These are phyloP conservation scores for Talaromyces stipitatus DNA, from an alignment of 495 filamentous ascomycete species.

Conservation along the genomic window DNA sequence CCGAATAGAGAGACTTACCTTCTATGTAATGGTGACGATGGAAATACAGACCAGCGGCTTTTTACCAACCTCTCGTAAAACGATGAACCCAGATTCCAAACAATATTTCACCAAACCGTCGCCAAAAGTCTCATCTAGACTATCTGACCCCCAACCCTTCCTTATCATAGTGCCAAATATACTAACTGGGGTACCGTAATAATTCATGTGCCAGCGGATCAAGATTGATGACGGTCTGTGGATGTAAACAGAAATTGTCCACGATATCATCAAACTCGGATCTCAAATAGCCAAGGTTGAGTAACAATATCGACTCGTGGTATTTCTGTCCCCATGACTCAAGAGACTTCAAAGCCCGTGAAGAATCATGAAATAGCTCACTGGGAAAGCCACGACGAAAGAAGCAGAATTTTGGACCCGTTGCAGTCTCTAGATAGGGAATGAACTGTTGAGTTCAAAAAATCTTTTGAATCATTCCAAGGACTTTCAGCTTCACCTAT, in stretches of 20 bases:
- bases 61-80: no score
- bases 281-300: not conserved
- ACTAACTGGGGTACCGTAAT: no score
- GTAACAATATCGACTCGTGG: not conserved
- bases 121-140: no score
- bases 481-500: not conserved
- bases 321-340: not conserved
- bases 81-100: no score
- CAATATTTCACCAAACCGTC: no score
- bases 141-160: no score
- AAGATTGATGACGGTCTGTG: not conserved
- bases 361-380: no score
- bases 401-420: not conserved
- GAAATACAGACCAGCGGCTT: no score
- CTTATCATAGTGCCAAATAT: no score
- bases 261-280: not conserved
- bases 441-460: not conserved
- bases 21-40: not conserved
- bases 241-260: not conserved
- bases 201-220: no score
- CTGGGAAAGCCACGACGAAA: not conserved
- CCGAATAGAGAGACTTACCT: not conserved
- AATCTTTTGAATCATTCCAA: not conserved
- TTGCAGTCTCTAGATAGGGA: not conserved
- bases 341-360: not conserved